A percentile compares a stretch with the other conserved stretches of the same genome.
phyloP scores from a whole-genome alignment of 2,329 filamentous ascomycete genomes.

The Neonectria coccinea region DNA sequence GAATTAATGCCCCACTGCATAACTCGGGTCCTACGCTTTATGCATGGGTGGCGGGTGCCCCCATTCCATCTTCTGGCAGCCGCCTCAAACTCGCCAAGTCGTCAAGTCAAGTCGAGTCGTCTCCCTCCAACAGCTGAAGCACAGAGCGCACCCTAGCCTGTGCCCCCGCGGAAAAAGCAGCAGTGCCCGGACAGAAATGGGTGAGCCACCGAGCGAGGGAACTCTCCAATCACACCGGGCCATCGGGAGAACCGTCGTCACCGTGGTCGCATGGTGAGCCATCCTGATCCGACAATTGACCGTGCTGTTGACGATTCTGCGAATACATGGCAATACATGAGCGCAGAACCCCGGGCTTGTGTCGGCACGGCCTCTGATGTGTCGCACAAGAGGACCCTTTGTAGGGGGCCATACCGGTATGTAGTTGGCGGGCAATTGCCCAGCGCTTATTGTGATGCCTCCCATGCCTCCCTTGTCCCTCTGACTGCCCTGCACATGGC shows the following conservation, averaged over 20 bases:
- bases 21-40: not conserved
- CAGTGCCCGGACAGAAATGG: conserved; percentile 14
- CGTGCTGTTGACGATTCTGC: conserved; percentile 37
- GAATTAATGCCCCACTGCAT: conserved; percentile 1
- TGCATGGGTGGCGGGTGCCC: not conserved
- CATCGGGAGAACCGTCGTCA: conserved; percentile 26
- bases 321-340: conserved; percentile 33
- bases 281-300: conserved; percentile 44
- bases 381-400: conserved; percentile 33
- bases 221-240: conserved; percentile 35
- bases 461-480: not conserved
- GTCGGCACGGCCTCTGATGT: conserved; percentile 31
- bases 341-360: conserved; percentile 34
- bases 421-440: conserved; percentile 1
- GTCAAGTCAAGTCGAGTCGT: not conserved
- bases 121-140: conserved; percentile 9
- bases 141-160: conserved; percentile 18
- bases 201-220: conserved; percentile 14
- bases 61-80: not conserved
- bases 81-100: not conserved
- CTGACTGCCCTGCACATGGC: not conserved
- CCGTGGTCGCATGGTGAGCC: conserved; percentile 41
- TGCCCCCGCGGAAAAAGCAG: conserved; percentile 22
- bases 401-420: not conserved
- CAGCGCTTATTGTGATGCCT: conserved; percentile 14